Percentiles rank a stretch among this genome's conserved stretches.
Conservation (phyloP, 2,329 filamentous ascomycete species). For the Teratosphaeria viscida region DNA sequence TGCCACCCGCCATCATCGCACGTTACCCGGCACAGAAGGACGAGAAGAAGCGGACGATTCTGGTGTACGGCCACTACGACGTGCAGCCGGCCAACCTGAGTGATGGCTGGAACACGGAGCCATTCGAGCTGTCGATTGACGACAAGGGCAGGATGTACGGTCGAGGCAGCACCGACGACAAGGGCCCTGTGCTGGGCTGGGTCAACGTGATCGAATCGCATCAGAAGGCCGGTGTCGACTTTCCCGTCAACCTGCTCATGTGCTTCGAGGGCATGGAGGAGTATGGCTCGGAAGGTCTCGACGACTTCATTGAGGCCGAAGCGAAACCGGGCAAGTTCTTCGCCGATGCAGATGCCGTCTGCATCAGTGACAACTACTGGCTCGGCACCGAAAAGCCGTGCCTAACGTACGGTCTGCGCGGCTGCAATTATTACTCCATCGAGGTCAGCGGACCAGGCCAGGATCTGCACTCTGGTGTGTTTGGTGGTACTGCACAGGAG, state of each 20-base stretch:
- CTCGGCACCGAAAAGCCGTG: conserved; percentile 97
- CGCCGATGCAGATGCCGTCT: conserved; percentile 88
- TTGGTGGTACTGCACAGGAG: conserved; percentile 91
- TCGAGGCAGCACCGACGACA: conserved; percentile 91
- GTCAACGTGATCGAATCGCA: conserved; percentile 96
- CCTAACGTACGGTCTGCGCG: conserved; percentile 90
- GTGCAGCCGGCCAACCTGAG: conserved; percentile 89
- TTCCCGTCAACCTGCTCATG: conserved; percentile 96
- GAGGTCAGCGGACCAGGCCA: conserved; percentile 84
- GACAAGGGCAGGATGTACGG: conserved; percentile 93
- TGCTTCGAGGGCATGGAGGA: conserved; percentile 99
- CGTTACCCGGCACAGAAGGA: conserved; percentile 71
- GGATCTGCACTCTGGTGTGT: conserved; percentile 93
- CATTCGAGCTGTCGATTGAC: conserved; percentile 79
- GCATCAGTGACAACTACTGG: conserved; percentile 99
- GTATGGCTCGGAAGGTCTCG: conserved; percentile 90
- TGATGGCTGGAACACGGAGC: conserved; percentile 93
- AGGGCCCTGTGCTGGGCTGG: conserved; percentile 95
- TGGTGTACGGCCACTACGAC: conserved; percentile 98
- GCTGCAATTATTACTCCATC: conserved; percentile 95
- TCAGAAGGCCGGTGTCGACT: conserved; percentile 84
- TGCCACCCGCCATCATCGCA: conserved; percentile 84
- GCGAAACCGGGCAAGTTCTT: conserved; percentile 73
- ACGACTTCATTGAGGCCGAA: conserved; percentile 86
- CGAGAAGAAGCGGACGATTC: conserved; percentile 83